Base-by-base conservation (phyloP, 2,329 filamentous ascomycete species). In the Hyphodiscus sp. region DNA sequence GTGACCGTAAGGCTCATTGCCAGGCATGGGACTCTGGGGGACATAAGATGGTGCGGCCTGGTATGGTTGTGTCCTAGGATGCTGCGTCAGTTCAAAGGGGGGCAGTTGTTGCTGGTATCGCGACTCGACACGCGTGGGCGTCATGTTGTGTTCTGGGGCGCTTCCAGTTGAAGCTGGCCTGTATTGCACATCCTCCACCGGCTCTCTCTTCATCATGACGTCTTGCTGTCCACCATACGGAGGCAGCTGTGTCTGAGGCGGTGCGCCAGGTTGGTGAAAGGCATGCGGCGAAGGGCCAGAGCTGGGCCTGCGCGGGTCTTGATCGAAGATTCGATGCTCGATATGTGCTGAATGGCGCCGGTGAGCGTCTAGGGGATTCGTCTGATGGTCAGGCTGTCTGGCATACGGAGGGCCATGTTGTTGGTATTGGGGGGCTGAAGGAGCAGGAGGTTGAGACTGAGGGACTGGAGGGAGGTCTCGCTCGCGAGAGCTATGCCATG, bases 141-240 rank as follows among this genome's bases (percentile, higher is more conserved):
- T 65, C 42, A 62, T 54, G 60, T 60, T 57, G 51, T 61, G 59
- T 16, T 68, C 66, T 26, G 52, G 48, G 16, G 56, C 58, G 44
- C 59, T 63, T 44, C 64, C 63, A 9, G 62, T 63, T 13, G 64
- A 63, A 26, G 63, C 55, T 41, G 61, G 64, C 47, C 65, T 59
- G 56, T 79, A 70, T 38, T 70, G 67, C 44, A 62, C 56, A 33
- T 69, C 67, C 50, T 68, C 66, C 20, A 64, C 62, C 15, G 66
- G 61, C 52, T 83, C 81, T 60, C 79, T 73, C 70, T 83, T 83
- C 68, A 83, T 74, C 61, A 75, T 69, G 47, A 76, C 47, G 8
- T 83, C 79, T 65, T 77, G 70, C 11, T 71, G 66, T 41, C 42
- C 47, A 38, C 72, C 64, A 63, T 76, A 80, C 13, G 71, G 20